Conservation (phyloP, 306 rosid genomes). For the Quercus ilex region DNA sequence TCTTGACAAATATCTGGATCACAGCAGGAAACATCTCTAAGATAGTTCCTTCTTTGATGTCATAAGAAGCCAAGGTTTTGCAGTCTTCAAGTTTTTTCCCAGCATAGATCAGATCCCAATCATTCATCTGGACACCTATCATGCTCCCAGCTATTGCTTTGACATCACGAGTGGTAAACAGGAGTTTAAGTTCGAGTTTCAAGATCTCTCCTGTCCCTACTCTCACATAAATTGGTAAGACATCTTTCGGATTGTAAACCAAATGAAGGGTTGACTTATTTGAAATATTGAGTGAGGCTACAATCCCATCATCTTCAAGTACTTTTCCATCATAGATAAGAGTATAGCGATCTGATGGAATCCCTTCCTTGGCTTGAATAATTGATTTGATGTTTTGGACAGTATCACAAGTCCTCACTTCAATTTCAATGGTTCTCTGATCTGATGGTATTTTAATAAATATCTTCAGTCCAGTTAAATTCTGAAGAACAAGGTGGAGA, state of each 20-base stretch:
- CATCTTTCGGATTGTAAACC: conserved; percentile 12
- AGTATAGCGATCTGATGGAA: background rate
- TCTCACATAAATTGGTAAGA: conserved; percentile 4
- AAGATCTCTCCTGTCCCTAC: background rate
- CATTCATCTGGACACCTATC: background rate
- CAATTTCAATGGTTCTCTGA: conserved; percentile 6
- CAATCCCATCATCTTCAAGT: conserved; percentile 23
- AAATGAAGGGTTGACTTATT: conserved; percentile 15
- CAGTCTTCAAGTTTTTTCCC: conserved; percentile 17
- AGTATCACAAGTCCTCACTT: conserved; percentile 14
- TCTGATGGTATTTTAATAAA: conserved; percentile 16
- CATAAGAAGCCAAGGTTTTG: conserved; percentile 31
- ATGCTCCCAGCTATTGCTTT: conserved; percentile 20
- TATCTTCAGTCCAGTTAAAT: background rate
- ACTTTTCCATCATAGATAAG: conserved; percentile 17
- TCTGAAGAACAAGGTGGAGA: conserved; percentile 5
- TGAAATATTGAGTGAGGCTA: conserved; percentile 1
- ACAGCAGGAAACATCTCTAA: conserved; percentile 2
- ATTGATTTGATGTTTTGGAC: conserved; percentile 15
- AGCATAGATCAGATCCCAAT: background rate
- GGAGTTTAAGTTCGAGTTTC: background rate
- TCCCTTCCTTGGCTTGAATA: background rate
- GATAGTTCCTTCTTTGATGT: background rate
- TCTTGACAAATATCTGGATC: conserved; percentile 26
- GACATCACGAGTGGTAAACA: conserved; percentile 20